These are phyloP conservation scores for Populus tremula DNA, from an alignment of 345 rosid species.

Conservation along the genomic window DNA sequence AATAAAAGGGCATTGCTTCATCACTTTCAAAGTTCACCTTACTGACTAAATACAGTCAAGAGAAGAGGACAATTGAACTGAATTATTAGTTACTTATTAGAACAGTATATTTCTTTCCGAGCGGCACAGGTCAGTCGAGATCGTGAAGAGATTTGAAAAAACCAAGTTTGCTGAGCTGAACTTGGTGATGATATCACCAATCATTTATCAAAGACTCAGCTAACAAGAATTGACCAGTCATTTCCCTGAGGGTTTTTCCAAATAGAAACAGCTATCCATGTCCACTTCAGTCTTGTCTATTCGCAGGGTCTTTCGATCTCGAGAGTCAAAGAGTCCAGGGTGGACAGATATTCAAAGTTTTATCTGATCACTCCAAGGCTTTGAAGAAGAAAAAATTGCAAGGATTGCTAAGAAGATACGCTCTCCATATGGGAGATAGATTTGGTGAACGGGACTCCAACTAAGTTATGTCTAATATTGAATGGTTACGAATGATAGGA, in stretches of 20 bases:
- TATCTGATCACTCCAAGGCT: neutral
- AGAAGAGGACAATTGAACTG: neutral
- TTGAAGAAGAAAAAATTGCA: neutral
- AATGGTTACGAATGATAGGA: slow-evolving; percentile 25
- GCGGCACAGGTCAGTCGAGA: neutral
- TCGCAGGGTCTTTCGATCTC: neutral
- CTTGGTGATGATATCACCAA: neutral
- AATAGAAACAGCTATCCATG: neutral
- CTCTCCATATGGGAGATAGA: neutral
- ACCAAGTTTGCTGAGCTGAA: neutral
- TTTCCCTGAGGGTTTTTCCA: neutral
- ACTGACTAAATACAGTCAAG: neutral
- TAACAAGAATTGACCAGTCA: slow-evolving; percentile 3
- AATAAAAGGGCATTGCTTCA: neutral
- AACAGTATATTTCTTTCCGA: neutral
- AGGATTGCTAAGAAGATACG: neutral
- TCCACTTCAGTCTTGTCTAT: slow-evolving; percentile 12
- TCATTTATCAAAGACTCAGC: neutral
- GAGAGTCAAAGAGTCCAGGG: neutral
- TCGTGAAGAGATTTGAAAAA: neutral
- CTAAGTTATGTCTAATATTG: slow-evolving; percentile 12
- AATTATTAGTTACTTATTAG: too few species aligned
- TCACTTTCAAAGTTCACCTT: neutral
- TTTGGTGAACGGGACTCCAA: slow-evolving; percentile 1
- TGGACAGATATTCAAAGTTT: neutral